Conservation (phyloP, 768 basidiomycete genomes). For the Arthromyces matolae region DNA sequence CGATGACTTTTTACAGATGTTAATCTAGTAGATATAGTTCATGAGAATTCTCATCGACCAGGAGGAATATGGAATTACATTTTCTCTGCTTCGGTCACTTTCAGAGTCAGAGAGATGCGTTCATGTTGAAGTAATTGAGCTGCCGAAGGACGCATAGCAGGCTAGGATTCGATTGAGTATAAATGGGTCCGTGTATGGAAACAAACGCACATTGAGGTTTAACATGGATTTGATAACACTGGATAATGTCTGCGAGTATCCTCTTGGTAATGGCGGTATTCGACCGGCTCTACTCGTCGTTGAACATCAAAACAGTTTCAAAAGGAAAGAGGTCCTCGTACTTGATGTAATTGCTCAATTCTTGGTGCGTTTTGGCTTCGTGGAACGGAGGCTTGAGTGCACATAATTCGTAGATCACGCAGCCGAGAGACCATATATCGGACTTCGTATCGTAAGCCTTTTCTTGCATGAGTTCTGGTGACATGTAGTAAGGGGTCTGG, state of each 20-base stretch:
- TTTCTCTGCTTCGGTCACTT: conserved; percentile 74
- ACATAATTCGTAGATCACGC: conserved; percentile 94
- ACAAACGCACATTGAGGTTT: conserved; percentile 63
- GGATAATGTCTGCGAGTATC: conserved; percentile 71
- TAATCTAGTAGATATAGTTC: conserved; percentile 41
- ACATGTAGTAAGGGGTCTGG: conserved; percentile 99
- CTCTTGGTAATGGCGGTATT: conserved; percentile 85
- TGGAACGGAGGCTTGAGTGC: conserved; percentile 92
- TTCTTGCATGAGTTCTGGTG: conserved; percentile 96
- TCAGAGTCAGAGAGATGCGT: conserved; percentile 64
- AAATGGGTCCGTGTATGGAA: not conserved
- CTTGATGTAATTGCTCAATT: conserved; percentile 81
- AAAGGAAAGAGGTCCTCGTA: conserved; percentile 24
- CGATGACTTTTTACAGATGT: conserved; percentile 63
- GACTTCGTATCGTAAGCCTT: conserved; percentile 97
- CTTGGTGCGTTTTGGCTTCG: conserved; percentile 85
- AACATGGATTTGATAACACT: conserved; percentile 86
- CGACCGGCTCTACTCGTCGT: conserved; percentile 56
- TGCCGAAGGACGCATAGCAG: conserved; percentile 83
- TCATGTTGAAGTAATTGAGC: conserved; percentile 80
- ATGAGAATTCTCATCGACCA: not conserved
- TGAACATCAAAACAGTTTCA: not conserved
- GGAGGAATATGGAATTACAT: conserved; percentile 41
- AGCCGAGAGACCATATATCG: conserved; percentile 98
- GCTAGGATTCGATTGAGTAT: conserved; percentile 38